These are phyloP conservation scores for Colletotrichum australisinense DNA, from an alignment of 2,329 filamentous ascomycete genomes.

Conservation along the genomic window DNA sequence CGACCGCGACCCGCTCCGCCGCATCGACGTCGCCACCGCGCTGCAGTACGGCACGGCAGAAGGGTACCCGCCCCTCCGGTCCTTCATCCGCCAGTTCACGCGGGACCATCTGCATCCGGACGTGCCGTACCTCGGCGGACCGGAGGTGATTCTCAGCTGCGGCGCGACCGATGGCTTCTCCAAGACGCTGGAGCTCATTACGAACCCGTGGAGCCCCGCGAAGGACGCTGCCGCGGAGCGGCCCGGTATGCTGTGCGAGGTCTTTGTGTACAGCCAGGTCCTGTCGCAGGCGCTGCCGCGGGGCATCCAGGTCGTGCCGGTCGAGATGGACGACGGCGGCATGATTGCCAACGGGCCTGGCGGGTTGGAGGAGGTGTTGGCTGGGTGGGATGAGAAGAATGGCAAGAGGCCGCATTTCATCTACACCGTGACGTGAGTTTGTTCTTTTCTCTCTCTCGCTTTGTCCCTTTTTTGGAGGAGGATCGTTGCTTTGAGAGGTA, in stretches of 20 bases:
- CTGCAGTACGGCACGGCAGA: constrained; percentile 88
- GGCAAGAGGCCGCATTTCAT: constrained; percentile 85
- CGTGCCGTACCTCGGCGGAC: constrained; percentile 80
- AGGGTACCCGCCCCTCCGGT: constrained; percentile 82
- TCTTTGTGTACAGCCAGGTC: constrained; percentile 84
- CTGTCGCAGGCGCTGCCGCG: constrained; percentile 74
- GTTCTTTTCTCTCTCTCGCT: not conserved
- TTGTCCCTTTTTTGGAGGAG: not conserved
- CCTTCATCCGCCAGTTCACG: constrained; percentile 83
- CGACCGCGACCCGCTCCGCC: constrained; percentile 69
- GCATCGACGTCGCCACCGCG: constrained; percentile 84
- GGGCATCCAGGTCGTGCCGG: constrained; percentile 78
- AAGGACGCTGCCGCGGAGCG: constrained; percentile 74
- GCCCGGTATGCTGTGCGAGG: constrained; percentile 83
- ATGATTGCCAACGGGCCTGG: constrained; percentile 81
- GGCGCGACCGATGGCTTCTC: constrained; percentile 88
- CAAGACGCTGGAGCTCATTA: constrained; percentile 82
- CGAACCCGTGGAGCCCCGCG: constrained; percentile 78
- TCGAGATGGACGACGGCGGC: constrained; percentile 82
- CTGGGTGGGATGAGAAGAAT: constrained; percentile 81
- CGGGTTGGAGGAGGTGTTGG: constrained; percentile 80
- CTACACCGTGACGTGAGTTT: constrained; percentile 87
- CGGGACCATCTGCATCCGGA: constrained; percentile 82
- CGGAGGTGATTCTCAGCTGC: constrained; percentile 82
- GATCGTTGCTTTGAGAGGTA: not conserved